phyloP scores from a whole-genome alignment of 352 stramenopile species.

The Globisporangium spinosum region DNA sequence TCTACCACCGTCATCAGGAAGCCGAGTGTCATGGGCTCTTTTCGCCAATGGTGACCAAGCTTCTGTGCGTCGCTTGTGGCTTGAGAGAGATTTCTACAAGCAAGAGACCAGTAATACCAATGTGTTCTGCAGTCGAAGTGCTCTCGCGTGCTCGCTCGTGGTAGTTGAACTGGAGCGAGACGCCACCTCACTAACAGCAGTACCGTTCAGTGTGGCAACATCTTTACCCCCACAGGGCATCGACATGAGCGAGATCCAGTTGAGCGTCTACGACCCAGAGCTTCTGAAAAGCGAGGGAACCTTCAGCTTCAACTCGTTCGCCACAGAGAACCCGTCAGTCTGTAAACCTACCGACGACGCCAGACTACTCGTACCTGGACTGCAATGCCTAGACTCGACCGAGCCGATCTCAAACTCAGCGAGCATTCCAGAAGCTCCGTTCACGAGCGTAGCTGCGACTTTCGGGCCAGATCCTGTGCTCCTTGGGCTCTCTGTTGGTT shows the following conservation, averaged over 20 bases:
- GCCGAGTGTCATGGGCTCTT: no score
- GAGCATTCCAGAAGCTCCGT: neutral
- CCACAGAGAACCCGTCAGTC: neutral
- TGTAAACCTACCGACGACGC: neutral
- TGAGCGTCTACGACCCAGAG: neutral
- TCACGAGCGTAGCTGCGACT: neutral
- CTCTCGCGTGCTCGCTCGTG: neutral
- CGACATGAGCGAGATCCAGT: neutral
- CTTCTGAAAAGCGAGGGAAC: neutral
- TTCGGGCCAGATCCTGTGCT: neutral
- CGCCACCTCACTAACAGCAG: neutral
- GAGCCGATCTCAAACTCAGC: neutral
- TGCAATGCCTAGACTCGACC: neutral
- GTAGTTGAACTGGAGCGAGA: conserved; percentile 1
- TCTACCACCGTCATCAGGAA: neutral
- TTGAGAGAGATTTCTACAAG: neutral
- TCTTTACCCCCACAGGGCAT: neutral
- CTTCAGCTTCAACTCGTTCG: neutral
- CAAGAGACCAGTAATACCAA: neutral
- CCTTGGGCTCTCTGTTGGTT: neutral
- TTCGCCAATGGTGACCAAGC: neutral
- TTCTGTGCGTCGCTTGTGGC: neutral
- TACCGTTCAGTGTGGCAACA: neutral
- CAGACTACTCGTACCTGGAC: neutral
- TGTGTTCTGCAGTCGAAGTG: neutral